These are phyloP conservation scores for Globisporangium paroecandrum DNA, from an alignment of 352 stramenopile genomes.

Conservation along the genomic window DNA sequence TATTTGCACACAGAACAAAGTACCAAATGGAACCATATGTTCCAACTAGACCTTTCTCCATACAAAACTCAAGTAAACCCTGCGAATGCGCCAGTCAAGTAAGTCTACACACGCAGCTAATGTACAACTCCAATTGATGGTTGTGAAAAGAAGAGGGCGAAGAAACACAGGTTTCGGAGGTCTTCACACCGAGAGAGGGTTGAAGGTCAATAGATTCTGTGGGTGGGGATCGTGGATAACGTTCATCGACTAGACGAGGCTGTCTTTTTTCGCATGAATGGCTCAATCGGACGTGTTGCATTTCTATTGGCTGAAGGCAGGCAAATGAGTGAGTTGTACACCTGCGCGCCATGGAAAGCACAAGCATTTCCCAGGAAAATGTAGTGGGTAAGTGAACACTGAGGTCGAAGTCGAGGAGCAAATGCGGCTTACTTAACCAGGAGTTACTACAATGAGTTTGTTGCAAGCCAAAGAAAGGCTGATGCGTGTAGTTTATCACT, in stretches of 20 bases:
- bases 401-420: too few species aligned
- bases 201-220: not conserved
- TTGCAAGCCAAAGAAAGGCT: not conserved
- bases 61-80: too few species aligned
- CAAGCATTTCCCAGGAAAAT: not conserved
- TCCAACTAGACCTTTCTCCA: too few species aligned
- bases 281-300: not conserved
- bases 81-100: too few species aligned
- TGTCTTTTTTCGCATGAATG: constrained; percentile 1
- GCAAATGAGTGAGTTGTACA: not conserved
- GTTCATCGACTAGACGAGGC: not conserved
- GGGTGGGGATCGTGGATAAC: not conserved
- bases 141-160: too few species aligned
- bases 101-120: too few species aligned
- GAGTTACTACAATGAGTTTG: not conserved
- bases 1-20: not conserved
- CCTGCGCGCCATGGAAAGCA: not conserved
- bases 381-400: not conserved
- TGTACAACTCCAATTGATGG: too few species aligned
- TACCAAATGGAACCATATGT: too few species aligned
- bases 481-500: too few species aligned
- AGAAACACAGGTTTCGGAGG: not conserved
- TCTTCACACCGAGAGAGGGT: not conserved
- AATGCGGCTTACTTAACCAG: too few species aligned
- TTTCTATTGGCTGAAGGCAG: not conserved